Percentiles rank a stretch among this genome's conserved stretches.
Conservation (phyloP, 495 filamentous ascomycete species). For the Viridothelium virens region DNA sequence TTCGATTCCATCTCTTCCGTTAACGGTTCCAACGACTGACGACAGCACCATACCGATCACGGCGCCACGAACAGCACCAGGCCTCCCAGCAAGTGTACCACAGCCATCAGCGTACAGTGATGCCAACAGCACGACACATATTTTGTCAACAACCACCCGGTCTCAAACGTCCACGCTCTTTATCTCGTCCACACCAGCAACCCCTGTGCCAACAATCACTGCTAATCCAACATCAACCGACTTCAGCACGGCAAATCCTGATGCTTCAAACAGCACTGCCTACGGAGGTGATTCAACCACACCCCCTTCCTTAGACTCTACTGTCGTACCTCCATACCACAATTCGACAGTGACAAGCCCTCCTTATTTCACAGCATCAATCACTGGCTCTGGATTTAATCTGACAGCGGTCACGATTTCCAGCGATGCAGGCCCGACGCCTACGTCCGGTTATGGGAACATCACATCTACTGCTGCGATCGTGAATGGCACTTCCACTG, state of each 20-base stretch:
- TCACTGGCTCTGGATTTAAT: background rate
- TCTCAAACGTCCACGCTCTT: conserved; percentile 7
- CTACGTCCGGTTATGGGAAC: background rate
- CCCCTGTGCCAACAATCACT: background rate
- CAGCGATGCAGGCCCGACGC: background rate
- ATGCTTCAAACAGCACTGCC: background rate
- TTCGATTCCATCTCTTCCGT: background rate
- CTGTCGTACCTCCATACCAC: background rate
- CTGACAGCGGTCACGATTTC: background rate
- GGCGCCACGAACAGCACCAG: background rate
- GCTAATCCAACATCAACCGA: background rate
- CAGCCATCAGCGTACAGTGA: conserved; percentile 39
- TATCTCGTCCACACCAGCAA: background rate
- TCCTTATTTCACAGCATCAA: background rate
- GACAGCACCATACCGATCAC: background rate
- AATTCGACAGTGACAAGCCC: background rate
- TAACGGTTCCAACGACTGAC: background rate
- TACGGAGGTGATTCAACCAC: background rate
- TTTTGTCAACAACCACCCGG: background rate
- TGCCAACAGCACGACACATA: background rate
- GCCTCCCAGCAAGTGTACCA: conserved; percentile 40
- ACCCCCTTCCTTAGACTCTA: background rate
- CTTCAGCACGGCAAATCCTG: background rate
- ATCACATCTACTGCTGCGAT: background rate
- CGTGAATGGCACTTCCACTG: background rate